Evolutionary conservation across 306 rosid genomes (phyloP), one percentile per base, ranked within the genome.

Genomic region (Rosa persica): DNA sequence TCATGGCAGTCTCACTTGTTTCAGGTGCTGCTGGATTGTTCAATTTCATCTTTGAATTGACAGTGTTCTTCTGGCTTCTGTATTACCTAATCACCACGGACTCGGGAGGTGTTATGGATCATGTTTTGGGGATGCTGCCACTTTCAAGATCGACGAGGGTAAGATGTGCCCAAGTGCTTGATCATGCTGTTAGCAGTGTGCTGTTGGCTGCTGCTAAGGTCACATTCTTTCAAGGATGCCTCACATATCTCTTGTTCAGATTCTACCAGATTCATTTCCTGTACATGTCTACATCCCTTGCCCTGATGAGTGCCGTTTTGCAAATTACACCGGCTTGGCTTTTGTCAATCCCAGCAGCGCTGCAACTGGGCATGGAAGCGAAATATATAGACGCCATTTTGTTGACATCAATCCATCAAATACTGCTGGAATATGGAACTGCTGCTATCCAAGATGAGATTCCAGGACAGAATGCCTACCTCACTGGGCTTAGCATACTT

Each of bases 361-460:
- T 76, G 17, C 88, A 85, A 16, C 71, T 85, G 0, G 79, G 72
- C 30, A 75, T 85, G 84, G 88, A 85, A 60, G 79, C 39, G 8
- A 82, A 86, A 76, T 76, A 85, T 8, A 27, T 76, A 4, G 75
- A 85, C 66, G 86, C 84, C n/a, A 42, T 79, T 76, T 17, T 82
- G 52, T 25, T 85, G 46, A 82, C 84, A 2, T 23, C n/a, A 19
- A 7, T 85, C 40, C 88, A 85, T 73, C 86, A 82, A 52, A 54
- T 82, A 52, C n/a, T 82, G 19, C 46, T 85, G 86, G 86, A 85
- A 9, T 82, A 68, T 38, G 86, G 84, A 13, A 76, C 86, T 12
- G 2, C 34, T 22, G 88, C 86, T 2, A 85, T 82, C 70, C 86
- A 85, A 77, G 84, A 79, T 67, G 88, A 85, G 78, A 85, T 85